A percentile compares a stretch with the other conserved stretches of the same genome.
These are phyloP conservation scores for Macrophomina tecta DNA, from an alignment of 2,329 filamentous ascomycete genomes.

Conservation along the genomic window DNA sequence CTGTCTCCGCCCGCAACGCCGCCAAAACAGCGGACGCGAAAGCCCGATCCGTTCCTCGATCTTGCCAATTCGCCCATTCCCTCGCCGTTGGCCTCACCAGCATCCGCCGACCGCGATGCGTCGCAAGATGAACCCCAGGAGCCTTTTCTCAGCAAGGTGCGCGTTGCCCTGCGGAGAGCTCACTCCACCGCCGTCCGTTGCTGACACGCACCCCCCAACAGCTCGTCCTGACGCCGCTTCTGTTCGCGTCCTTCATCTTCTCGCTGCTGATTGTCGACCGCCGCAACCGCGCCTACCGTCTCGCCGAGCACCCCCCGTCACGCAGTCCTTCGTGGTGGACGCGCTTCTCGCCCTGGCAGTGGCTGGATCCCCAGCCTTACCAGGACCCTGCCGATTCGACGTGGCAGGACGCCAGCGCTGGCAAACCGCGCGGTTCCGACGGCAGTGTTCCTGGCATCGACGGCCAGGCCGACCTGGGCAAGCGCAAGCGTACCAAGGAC, in stretches of 20 bases:
- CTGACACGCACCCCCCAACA: slow-evolving; percentile 28
- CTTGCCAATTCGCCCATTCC: slow-evolving; percentile 36
- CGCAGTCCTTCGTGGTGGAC: slow-evolving; percentile 46
- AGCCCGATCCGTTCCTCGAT: slow-evolving; percentile 39
- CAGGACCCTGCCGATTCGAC: slow-evolving; percentile 44
- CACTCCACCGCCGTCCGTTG: background rate
- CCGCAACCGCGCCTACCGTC: slow-evolving; percentile 58
- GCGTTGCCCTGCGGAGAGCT: background rate
- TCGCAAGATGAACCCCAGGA: slow-evolving; percentile 33
- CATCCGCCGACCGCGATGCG: slow-evolving; percentile 22
- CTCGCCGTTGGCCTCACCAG: slow-evolving; percentile 35
- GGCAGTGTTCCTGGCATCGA: slow-evolving; percentile 18
- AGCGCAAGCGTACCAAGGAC: background rate
- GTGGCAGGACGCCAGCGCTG: slow-evolving; percentile 33
- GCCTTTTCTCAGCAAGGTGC: slow-evolving; percentile 37
- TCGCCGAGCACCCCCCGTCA: slow-evolving; percentile 38
- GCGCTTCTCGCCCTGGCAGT: slow-evolving; percentile 43
- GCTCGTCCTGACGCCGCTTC: slow-evolving; percentile 66
- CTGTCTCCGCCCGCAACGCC: background rate
- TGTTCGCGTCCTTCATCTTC: slow-evolving; percentile 68
- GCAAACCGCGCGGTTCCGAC: slow-evolving; percentile 31
- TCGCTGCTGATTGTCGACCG: slow-evolving; percentile 69
- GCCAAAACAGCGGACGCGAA: slow-evolving; percentile 21
- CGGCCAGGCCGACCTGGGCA: slow-evolving; percentile 16
- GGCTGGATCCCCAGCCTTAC: slow-evolving; percentile 52